A percentile compares a stretch with the other conserved stretches of the same genome.
Evolutionary conservation across 163 green algal species (phyloP).

Genomic region (Chloromonas sp.): DNA sequence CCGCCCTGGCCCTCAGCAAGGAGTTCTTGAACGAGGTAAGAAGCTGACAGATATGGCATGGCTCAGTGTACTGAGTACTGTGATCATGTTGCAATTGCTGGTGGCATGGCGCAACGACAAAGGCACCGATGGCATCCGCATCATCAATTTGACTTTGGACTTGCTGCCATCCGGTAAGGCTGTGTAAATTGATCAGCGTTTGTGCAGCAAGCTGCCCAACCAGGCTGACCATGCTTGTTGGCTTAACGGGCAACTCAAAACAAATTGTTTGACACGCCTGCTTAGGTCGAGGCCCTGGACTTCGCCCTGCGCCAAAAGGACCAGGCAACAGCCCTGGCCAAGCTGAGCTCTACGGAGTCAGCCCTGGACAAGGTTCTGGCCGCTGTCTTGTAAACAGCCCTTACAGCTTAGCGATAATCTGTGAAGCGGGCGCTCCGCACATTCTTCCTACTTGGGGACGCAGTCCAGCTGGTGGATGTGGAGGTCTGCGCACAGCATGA

Average conservation of each 20-base stretch:
- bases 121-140: no score
- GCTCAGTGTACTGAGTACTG: neutral
- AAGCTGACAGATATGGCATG: neutral
- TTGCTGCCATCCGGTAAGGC: no score
- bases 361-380: conserved; percentile 57
- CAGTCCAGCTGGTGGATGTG: no score
- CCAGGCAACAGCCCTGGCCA: conserved; percentile 40
- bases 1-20: conserved; percentile 55
- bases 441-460: neutral
- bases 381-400: conserved; percentile 36
- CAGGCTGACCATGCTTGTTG: neutral
- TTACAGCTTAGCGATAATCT: neutral
- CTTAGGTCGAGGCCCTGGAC: conserved; percentile 74
- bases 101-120: no score
- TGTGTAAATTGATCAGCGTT: no score
- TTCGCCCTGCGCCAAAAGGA: conserved; percentile 78
- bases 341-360: conserved; percentile 47
- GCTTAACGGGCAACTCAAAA: neutral
- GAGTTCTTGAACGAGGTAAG: conserved; percentile 68
- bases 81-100: no score
- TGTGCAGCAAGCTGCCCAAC: no score
- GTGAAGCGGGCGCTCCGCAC: neutral
- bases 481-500: no score
- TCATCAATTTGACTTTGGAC: no score
- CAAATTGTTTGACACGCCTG: neutral